Percentiles rank a stretch among this genome's conserved stretches.
Evolutionary conservation across 2,329 filamentous ascomycete genomes (phyloP).

Genomic region (Beauveria caledonica): DNA sequence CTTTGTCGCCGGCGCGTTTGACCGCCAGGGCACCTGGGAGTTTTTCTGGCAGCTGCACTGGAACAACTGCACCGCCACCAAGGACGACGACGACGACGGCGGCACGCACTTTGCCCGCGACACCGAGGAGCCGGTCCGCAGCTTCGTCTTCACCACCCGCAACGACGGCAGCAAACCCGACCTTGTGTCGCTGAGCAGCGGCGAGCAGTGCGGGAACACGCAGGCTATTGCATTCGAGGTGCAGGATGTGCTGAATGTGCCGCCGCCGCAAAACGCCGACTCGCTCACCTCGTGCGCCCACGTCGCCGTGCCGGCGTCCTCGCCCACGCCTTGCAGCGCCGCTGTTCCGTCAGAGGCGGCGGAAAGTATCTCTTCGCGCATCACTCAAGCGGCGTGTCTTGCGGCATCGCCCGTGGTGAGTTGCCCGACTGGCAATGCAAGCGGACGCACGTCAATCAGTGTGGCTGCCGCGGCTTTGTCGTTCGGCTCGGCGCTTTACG

Average conservation of each 20-base stretch:
- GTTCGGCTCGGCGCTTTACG: neutral
- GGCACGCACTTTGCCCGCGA: neutral
- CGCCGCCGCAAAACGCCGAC: neutral
- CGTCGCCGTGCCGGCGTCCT: neutral
- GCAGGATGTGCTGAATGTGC: neutral
- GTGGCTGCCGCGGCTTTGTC: neutral
- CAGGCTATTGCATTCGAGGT: neutral
- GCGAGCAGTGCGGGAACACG: neutral
- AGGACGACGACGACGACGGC: neutral
- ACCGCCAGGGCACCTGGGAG: neutral
- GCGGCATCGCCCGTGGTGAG: neutral
- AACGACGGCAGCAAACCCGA: neutral
- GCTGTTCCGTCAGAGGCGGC: neutral
- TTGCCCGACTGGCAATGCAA: neutral
- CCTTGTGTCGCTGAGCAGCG: neutral
- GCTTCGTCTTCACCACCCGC: neutral
- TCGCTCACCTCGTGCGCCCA: neutral
- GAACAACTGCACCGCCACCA: neutral
- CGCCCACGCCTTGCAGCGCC: neutral
- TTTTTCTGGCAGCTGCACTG: conserved; percentile 6
- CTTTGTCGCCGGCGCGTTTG: neutral
- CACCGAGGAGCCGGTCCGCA: neutral
- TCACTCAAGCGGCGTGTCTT: neutral
- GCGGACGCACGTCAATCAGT: neutral
- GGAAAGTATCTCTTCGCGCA: neutral